Evolutionary conservation across 352 stramenopile species (phyloP).

Genomic region (Globisporangium heterothallicum): DNA sequence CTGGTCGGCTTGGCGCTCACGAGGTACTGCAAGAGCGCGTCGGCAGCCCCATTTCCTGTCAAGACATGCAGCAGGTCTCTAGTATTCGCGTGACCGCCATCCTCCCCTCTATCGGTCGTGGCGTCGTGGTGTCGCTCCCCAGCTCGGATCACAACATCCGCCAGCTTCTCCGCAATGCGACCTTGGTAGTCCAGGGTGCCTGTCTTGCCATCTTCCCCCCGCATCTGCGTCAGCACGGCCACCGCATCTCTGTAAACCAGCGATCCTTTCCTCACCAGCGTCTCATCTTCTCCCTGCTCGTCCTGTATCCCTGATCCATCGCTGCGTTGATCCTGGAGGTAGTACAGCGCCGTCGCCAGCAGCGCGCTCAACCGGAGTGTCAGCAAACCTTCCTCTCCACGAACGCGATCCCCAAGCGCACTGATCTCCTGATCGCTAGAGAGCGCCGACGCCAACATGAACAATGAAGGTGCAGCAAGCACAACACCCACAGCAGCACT

Average conservation of each 20-base stretch:
- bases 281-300: too few relatives aligned
- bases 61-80: conserved; percentile 1
- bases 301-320: background rate
- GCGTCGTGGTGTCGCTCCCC: too few relatives aligned
- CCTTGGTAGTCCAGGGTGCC: background rate
- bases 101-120: background rate
- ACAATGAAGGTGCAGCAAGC: too few relatives aligned
- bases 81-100: background rate
- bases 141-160: background rate
- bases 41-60: background rate
- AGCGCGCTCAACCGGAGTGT: conserved; percentile 10
- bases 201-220: background rate
- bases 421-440: background rate
- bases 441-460: too few relatives aligned
- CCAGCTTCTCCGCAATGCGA: background rate
- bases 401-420: background rate
- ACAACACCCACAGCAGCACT: too few relatives aligned
- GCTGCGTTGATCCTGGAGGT: background rate
- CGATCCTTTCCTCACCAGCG: background rate
- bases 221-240: background rate
- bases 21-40: conserved; percentile 12
- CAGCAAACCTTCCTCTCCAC: background rate
- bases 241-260: background rate
- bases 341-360: conserved; percentile 5
- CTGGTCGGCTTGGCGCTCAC: background rate